Evolutionary conservation across 768 basidiomycete genomes (phyloP), one percentile per base, ranked within the genome.

Genomic region (Glaciozyma martinii): DNA sequence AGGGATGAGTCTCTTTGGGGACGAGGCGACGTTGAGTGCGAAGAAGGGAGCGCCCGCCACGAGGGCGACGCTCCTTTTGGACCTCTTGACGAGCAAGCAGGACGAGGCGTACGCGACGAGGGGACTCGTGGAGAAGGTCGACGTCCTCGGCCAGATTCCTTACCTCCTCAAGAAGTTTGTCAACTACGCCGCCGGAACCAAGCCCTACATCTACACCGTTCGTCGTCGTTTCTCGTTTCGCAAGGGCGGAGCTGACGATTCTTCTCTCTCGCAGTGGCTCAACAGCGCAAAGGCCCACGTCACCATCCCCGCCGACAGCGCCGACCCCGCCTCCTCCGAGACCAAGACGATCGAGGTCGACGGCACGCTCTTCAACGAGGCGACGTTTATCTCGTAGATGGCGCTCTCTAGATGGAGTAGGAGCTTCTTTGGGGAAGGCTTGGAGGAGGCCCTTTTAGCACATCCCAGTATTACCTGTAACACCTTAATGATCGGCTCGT

Each of bases 111-210:
- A 65, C 63, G 44, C 65, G 32, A 63, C 63, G 21, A 29, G 49
- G 6, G 90, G 90, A 1, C 78, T 95, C 71, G 82, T 93, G 58
- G 89, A 91, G 76, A 92, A 94, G 77, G 89, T 98, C 32, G 92
- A 99, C 73, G 85, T 98, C 4, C 82, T 99, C 13, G 92, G 88
- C 8, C 93, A 99, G 79, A 89, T 95, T 68, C 95, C 95, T 16
- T 85, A 86, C 66, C 85, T 94, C 61, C 78, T 99, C 76, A 90
- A 91, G 80, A 84, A 91, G 76, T 86, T 91, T 66, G 85, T 99
- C 70, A 90, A 86, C 74, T 94, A 94, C 73, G 91, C 91, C 44
- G 87, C 92, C 32, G 89, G 91, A 32, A 91, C 90, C 46, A 94
- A 95, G 77, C 94, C 94, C 0, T 71, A 67, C 57, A 71, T 71